phyloP scores from a whole-genome alignment of 805 yeast genomes.

The Nadsonia fulvescens region DNA sequence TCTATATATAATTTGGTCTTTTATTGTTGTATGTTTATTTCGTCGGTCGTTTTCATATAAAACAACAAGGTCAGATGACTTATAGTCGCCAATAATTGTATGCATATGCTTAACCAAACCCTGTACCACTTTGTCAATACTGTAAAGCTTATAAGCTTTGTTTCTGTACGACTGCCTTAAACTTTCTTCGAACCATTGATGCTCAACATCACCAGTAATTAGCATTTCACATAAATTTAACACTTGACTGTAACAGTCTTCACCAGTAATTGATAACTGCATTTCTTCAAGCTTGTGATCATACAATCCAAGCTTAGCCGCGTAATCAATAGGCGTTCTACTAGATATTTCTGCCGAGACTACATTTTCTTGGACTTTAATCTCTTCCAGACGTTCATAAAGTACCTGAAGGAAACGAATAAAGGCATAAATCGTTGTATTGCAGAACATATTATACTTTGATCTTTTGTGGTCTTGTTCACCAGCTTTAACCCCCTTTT shows the following conservation, averaged over 20 bases:
- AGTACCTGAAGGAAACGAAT: constrained; percentile 69
- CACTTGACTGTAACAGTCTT: constrained; percentile 47
- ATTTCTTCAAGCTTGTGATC: constrained; percentile 65
- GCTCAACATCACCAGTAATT: constrained; percentile 80
- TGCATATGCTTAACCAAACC: constrained; percentile 73
- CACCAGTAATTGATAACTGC: constrained; percentile 42
- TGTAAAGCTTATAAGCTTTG: constrained; percentile 78
- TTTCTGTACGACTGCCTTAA: constrained; percentile 87
- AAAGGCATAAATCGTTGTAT: constrained; percentile 74
- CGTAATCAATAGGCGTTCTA: constrained; percentile 34
- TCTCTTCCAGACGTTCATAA: constrained; percentile 61
- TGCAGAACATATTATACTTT: constrained; percentile 63
- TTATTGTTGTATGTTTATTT: constrained; percentile 46
- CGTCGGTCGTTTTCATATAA: constrained; percentile 70
- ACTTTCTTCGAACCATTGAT: constrained; percentile 86
- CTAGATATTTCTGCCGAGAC: constrained; percentile 52
- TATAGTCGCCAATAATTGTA: constrained; percentile 57
- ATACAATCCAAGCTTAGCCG: constrained; percentile 65
- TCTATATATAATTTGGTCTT: constrained; percentile 77
- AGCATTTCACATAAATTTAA: constrained; percentile 52
- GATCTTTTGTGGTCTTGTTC: constrained; percentile 16
- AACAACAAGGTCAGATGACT: constrained; percentile 61
- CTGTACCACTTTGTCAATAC: constrained; percentile 82
- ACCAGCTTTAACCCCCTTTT: constrained; percentile 8
- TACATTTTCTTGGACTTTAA: constrained; percentile 49